Evolutionary conservation across 257 asterid genomes (phyloP), one percentile per base, ranked within the genome.

Genomic region (Anisodus tanguticus): DNA sequence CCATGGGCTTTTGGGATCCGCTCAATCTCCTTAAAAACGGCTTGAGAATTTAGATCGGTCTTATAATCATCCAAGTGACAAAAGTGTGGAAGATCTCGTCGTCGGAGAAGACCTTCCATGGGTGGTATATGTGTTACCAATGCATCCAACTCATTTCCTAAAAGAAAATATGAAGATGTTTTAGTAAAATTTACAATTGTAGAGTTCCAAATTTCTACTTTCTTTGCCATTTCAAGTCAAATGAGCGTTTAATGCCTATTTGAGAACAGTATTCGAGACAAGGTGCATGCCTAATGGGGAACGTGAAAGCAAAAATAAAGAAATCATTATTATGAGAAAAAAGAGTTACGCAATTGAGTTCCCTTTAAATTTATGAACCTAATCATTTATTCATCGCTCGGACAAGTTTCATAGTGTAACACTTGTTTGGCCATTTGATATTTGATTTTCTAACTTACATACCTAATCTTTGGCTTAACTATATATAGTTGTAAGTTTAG

Each of bases 61-160:
- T 62, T 45, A 79, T 79, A 84, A 41, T 41, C 45, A 8, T 86
- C 51, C 45, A 59, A 82, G 0, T 86, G 86, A 69, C 80, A 83
- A 55, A 64, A 83, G 5, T 80, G 67, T 4, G 89, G 89, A 47
- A 86, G 87, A 59, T 88, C 91, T 9, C 89, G 82, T 22, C 82
- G 79, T 76, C 89, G 54, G 22, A 87, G 86, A 60, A 83, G 51
- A 69, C 62, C 60, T 35, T 87, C 89, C 88, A 83, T 88, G 0
- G 88, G 89, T 2, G 88, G 86, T 5, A 88, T 69, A 67, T 72
- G 85, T 69, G 37, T 85, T 2, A 89, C 86, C 1, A 22, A 6
- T 37, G 77, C 77, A 37, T 15, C 45, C 77, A 68, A 31, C 7
- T 68, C 74, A 67, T 22, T 67, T 5, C 13, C 47, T 68, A 37